phyloP scores from a whole-genome alignment of 2,329 filamentous ascomycete species.

The Colletotrichum sansevieriae region DNA sequence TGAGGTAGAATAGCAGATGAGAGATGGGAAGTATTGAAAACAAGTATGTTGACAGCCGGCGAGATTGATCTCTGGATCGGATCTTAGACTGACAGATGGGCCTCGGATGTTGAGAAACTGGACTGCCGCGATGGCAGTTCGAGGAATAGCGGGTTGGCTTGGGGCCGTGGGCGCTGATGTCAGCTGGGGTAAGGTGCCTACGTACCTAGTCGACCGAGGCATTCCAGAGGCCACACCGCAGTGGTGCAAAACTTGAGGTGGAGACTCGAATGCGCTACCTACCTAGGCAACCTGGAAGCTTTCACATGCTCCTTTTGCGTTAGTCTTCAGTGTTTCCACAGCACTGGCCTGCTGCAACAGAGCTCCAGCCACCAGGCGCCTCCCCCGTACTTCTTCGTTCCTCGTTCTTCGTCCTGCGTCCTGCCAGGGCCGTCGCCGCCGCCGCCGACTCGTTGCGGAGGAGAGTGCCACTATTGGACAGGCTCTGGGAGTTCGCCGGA shows the following conservation, averaged over 20 bases:
- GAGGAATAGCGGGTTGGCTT: slow-evolving; percentile 7
- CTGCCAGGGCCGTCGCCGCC: background rate
- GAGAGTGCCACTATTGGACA: slow-evolving; percentile 21
- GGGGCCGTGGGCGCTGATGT: slow-evolving; percentile 35
- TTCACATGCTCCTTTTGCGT: slow-evolving; percentile 33
- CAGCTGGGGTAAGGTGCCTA: slow-evolving; percentile 28
- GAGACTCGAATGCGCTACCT: background rate
- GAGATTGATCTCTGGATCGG: slow-evolving; percentile 21
- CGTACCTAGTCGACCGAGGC: slow-evolving; percentile 34
- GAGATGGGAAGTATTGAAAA: slow-evolving; percentile 17
- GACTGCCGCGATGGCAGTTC: slow-evolving; percentile 20
- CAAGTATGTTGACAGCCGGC: background rate
- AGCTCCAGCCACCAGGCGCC: slow-evolving; percentile 23
- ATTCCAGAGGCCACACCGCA: slow-evolving; percentile 35
- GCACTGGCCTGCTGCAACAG: slow-evolving; percentile 3
- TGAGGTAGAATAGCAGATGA: background rate
- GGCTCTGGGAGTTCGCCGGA: background rate
- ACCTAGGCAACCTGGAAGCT: slow-evolving; percentile 5
- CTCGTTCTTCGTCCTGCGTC: background rate
- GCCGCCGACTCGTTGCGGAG: slow-evolving; percentile 19
- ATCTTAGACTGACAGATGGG: slow-evolving; percentile 30
- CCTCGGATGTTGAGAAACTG: slow-evolving; percentile 37
- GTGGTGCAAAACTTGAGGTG: slow-evolving; percentile 34
- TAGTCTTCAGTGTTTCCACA: background rate
- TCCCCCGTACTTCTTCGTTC: slow-evolving; percentile 23